phyloP scores from a whole-genome alignment of 495 filamentous ascomycete species.

The Glarea lozoyensis region DNA sequence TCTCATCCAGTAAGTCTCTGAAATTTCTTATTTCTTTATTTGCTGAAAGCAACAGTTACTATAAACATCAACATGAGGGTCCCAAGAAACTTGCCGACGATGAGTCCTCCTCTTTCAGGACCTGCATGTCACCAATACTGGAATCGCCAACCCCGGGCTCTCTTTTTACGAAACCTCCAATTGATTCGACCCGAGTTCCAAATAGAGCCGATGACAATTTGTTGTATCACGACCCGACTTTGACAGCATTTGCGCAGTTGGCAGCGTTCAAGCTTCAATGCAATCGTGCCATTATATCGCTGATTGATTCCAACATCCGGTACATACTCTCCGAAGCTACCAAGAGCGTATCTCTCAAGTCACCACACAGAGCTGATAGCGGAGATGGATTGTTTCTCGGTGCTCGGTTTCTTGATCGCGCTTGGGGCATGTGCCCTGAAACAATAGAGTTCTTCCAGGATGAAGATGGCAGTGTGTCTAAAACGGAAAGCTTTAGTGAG shows the following conservation, averaged over 20 bases:
- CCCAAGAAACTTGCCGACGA: not conserved
- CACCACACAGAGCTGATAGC: not conserved
- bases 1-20: not conserved
- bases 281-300: constrained; percentile 47
- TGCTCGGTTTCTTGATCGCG: not conserved
- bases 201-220: not conserved
- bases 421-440: constrained; percentile 8
- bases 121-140: too few relatives aligned
- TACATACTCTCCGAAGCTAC: constrained; percentile 59
- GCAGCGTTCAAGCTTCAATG: constrained; percentile 43
- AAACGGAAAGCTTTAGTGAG: too few relatives aligned
- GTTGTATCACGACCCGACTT: constrained; percentile 40
- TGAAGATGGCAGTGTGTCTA: not conserved
- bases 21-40: not conserved
- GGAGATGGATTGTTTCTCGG: constrained; percentile 4
- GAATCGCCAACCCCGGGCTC: not conserved
- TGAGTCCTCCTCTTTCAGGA: too few relatives aligned
- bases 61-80: not conserved
- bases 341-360: constrained; percentile 35
- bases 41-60: not conserved
- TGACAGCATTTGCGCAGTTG: constrained; percentile 58
- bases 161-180: not conserved
- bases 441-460: constrained; percentile 4
- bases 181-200: not conserved
- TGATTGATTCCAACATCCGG: constrained; percentile 50